Base-by-base conservation (phyloP, 2,329 filamentous ascomycete genomes). In the Geosmithia flava region DNA sequence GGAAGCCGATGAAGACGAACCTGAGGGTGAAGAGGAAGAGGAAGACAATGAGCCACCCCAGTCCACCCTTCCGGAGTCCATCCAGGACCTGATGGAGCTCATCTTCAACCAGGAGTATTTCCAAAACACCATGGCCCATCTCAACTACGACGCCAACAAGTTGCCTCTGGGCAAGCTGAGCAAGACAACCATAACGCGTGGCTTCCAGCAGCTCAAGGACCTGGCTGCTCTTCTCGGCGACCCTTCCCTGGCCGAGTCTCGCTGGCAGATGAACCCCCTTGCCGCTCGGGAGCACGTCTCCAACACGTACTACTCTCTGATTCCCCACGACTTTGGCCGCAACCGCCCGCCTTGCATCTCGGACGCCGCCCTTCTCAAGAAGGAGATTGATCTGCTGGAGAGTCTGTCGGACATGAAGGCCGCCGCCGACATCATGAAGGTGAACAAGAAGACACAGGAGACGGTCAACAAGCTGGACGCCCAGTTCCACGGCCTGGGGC, bases 331-430 rank as follows among this genome's bases (percentile, higher is more conserved):
- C 30, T 91, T 93, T 62, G 86, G 87, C 8, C 81, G 87, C 30
- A 76, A 78, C 43, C 72, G 81, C 0, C 86, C 87, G 0, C 85
- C 85, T 0, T 58, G 90, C 54, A 85, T 95, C 56, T 61, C 62
- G 33, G 67, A 67, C 40, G 59, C 75, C 19, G 54, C 54, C 1
- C 63, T 74, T 53, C 74, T 95, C 55, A 88, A 90, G 66, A 75
- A 68, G 55, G 88, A 95, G 65, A 76, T 91, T 54, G 83, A 87
- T 43, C 73, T 94, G 54, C 75, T 95, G 1, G 87, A 94, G 57
- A 85, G 81, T 51, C 68, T 95, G 59, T 83, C 81, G 2, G 87
- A 93, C 57, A 91, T 95, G 85, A 89, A 90, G 64, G 83, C 87
- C 51, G 82, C 87, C 2, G 78, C 80, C 20, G 75, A 82, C 23